Evolutionary conservation across 768 basidiomycete genomes (phyloP).

Genomic region (Termitomyces sp.): DNA sequence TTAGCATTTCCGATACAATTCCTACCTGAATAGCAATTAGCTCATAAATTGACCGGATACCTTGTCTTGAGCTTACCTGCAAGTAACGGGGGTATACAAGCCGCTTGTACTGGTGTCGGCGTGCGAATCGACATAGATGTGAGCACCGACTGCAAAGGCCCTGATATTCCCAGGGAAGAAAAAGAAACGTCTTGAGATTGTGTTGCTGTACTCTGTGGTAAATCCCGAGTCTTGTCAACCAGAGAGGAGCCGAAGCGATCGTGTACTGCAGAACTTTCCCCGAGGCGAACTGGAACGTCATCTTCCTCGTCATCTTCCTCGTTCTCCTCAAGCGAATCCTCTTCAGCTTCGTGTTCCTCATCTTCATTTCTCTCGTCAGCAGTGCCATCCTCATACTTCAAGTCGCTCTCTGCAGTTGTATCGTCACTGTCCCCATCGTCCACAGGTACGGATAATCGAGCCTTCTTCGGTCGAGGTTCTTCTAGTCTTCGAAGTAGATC

Average conservation of each 20-base stretch:
- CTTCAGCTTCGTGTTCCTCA: conserved; percentile 12
- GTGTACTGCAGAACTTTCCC: not conserved
- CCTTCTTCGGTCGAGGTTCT: conserved; percentile 34
- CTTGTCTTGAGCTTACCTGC: conserved; percentile 44
- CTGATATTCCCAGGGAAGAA: conserved; percentile 54
- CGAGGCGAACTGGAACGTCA: not conserved
- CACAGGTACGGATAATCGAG: conserved; percentile 19
- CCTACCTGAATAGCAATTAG: conserved; percentile 49
- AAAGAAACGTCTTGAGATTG: conserved; percentile 35
- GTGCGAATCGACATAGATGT: conserved; percentile 77
- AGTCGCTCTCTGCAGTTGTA: not conserved
- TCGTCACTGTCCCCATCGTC: conserved; percentile 8
- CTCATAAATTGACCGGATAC: not conserved
- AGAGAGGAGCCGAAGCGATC: conserved; percentile 11
- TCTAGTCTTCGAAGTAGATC: conserved; percentile 47
- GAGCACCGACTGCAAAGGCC: conserved; percentile 60
- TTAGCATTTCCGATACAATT: conserved; percentile 98
- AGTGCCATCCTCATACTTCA: conserved; percentile 5
- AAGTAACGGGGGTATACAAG: conserved; percentile 87
- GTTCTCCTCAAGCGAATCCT: not conserved
- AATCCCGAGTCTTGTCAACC: not conserved
- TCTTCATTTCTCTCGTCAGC: conserved; percentile 11
- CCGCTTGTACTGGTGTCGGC: conserved; percentile 87
- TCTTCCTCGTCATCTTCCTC: conserved; percentile 3
- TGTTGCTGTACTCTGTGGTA: not conserved